Base-by-base conservation (phyloP, 768 basidiomycete genomes). In the Tricholomella constricta region DNA sequence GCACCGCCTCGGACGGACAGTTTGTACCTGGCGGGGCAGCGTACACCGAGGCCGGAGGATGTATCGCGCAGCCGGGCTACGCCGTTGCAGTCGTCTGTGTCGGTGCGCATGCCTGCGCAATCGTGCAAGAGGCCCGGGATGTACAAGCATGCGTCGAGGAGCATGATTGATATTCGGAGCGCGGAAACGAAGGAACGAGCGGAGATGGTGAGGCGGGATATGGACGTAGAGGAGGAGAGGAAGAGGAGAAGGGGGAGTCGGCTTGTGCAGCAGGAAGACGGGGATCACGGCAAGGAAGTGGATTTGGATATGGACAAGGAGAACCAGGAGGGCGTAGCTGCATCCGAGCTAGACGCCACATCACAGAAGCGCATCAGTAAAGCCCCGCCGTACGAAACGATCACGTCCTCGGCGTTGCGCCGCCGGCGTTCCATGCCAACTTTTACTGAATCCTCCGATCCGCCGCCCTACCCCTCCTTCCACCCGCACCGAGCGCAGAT, bases 341-440 rank as follows among this genome's bases (percentile, higher is more conserved):
- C 20, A 32, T 4, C 23, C 23, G 29, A 34, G 6, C 14, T 20
- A 8, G 34, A 11, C 19, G 34, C 34, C 5, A 15, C 15, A 17
- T 37, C 42, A 25, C 42, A 43, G 25, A 71, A 72, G 19, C 64
- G 71, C 27, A 49, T 67, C 15, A 69, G 69, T 51, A 60, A 66
- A 62, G 65, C 71, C 57, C 64, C 71, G 9, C 60, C 65, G 19
- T 72, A 74, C 55, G 75, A 76, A 20, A 58, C 64, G 41, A 58
- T 59, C 52, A 10, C 41, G 2, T 41, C 37, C 14, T 14, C 34
- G 2, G 72, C 78, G 11, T 65, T 86, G 17, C 79, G 81, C 26
- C 75, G 85, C n/a, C 78, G 80, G 26, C 78, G 83, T 17, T 91
- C 89, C 29, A 80, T 90, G 78, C 89, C 88, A 1, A 85, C 78